Evolutionary conservation across 345 rosid species (phyloP).

Genomic region (Nasturtium officinale): DNA sequence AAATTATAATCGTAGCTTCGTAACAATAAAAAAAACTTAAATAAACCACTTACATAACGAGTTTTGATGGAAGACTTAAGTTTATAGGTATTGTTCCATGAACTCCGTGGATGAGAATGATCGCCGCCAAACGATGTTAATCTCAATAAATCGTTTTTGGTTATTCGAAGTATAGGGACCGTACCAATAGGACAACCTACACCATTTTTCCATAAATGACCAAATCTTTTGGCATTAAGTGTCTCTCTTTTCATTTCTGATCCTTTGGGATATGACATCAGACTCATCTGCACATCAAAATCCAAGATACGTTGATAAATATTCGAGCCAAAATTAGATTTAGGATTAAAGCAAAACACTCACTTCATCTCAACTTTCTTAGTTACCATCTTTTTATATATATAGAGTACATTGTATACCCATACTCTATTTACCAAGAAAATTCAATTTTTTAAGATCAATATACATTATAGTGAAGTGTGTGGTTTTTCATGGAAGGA

Average conservation of each 20-base stretch:
- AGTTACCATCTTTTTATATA: background rate
- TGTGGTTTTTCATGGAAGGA: constrained; percentile 10
- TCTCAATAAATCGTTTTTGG: background rate
- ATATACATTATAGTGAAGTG: constrained; percentile 3
- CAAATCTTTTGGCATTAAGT: background rate
- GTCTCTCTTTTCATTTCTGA: background rate
- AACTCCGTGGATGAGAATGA: background rate
- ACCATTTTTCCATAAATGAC: constrained; percentile 24
- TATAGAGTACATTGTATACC: background rate
- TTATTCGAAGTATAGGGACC: constrained; percentile 5
- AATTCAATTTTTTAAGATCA: too few relatives aligned
- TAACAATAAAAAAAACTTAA: background rate
- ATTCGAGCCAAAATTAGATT: background rate
- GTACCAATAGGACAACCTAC: constrained; percentile 23
- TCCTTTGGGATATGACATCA: background rate
- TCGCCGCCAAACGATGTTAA: background rate
- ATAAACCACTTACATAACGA: background rate
- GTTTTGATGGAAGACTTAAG: background rate
- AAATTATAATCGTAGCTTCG: background rate
- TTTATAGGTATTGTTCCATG: background rate
- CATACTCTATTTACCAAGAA: background rate
- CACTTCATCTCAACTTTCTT: background rate
- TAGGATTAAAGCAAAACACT: background rate
- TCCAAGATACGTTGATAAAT: too few relatives aligned
- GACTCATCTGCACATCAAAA: constrained; percentile 4